Base-by-base conservation (phyloP, 129 eudicot genomes). In the Ambrosia trifida region DNA sequence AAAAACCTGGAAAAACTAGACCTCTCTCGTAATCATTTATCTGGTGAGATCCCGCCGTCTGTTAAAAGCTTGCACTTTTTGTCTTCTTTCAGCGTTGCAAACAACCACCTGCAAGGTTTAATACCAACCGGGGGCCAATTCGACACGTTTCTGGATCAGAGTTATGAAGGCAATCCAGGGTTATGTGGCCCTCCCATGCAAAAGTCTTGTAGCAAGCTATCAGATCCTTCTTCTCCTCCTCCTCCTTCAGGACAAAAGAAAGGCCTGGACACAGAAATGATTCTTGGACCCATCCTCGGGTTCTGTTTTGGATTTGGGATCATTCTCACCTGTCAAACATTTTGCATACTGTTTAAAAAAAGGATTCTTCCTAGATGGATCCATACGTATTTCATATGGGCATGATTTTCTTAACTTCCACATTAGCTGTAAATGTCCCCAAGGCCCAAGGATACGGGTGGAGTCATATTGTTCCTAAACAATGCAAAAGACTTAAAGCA, bases 261-360 rank as follows among this genome's bases (percentile, higher is more conserved):
- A 62, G 67, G 30, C 46, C 30, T 28, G n/a, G 28, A 62, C 13
- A 7, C 3, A 1, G 14, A 7, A 35, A 62, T n/a, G 47, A 62
- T 35, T 35, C 28, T 8, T 36, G 47, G 47, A 35, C 47, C 30
- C 1, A 33, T 61, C 46, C 67, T 8, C 0, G 7, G 47, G 13
- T 14, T 35, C 3, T 62, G 67, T 62, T 33, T 62, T 62, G 47
- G 45, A 62, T 3, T 8, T 35, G 67, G 46, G 41, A 58, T 58
- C 66, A 62, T 3, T 35, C 67, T 62, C 43, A 59, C 43, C n/a
- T n/a, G n/a, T n/a, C n/a, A n/a, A n/a, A n/a, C n/a, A n/a, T n/a
- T n/a, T n/a, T n/a, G n/a, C n/a, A n/a, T n/a, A n/a, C n/a, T n/a
- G n/a, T n/a, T n/a, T n/a, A n/a, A n/a, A n/a, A n/a, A n/a, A n/a